phyloP scores from a whole-genome alignment of 345 rosid species.

The Clausena lansium region DNA sequence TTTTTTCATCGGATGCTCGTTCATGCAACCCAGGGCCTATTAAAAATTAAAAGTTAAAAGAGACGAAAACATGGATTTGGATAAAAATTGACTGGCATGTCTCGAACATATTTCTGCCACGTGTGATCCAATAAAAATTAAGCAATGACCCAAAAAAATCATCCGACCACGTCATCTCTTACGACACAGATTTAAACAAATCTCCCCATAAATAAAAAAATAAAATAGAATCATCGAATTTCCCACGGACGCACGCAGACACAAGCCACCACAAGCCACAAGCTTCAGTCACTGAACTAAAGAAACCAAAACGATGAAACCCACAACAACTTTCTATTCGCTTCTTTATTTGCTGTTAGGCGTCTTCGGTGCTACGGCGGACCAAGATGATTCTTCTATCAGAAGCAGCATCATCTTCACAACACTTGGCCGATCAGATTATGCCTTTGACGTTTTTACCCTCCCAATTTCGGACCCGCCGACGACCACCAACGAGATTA shows the following conservation, averaged over 20 bases:
- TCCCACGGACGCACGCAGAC: too few relatives aligned
- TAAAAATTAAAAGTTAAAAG: too few relatives aligned
- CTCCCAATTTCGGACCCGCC: constrained; percentile 42
- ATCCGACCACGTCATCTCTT: constrained; percentile 10
- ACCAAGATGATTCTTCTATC: constrained; percentile 4
- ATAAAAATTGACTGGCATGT: neutral
- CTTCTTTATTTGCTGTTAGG: neutral
- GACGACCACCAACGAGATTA: constrained; percentile 37
- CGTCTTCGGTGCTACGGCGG: constrained; percentile 16
- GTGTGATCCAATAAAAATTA: neutral
- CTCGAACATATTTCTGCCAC: neutral
- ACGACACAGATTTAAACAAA: neutral
- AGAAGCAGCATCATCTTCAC: constrained; percentile 63
- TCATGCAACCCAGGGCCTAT: too few relatives aligned
- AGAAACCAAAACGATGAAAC: constrained; percentile 4
- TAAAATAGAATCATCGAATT: neutral
- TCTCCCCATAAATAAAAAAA: neutral
- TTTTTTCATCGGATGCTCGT: too few relatives aligned
- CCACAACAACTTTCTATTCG: neutral
- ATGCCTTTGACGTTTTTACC: constrained; percentile 70
- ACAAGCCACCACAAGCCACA: neutral
- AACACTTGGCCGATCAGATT: constrained; percentile 58
- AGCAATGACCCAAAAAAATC: neutral
- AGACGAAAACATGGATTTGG: neutral
- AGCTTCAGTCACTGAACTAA: neutral